phyloP scores from a whole-genome alignment of 495 filamentous ascomycete species.

The Podospora pseudopauciseta region DNA sequence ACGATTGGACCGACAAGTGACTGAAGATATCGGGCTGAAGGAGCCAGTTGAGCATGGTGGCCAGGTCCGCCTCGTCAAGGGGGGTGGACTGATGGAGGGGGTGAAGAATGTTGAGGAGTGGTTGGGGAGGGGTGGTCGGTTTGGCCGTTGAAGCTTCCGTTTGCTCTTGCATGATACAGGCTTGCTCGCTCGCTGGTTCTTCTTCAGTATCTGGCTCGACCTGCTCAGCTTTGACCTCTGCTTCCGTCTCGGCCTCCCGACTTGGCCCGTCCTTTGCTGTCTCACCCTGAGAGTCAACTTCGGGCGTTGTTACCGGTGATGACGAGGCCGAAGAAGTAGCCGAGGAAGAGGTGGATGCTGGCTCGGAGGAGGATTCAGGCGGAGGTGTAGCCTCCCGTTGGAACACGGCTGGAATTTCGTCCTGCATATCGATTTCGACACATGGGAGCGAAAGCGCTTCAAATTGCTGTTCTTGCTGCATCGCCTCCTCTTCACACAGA shows the following conservation, averaged over 20 bases:
- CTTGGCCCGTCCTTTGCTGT: neutral
- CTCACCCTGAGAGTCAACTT: neutral
- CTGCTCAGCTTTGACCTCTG: neutral
- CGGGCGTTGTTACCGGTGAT: neutral
- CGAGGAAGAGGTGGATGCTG: neutral
- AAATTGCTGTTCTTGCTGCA: neutral
- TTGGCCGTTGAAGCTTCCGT: neutral
- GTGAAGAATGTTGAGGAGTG: slow-evolving; percentile 4
- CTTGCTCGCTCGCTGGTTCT: neutral
- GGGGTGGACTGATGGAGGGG: slow-evolving; percentile 8
- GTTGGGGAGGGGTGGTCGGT: neutral
- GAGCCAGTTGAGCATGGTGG: slow-evolving; percentile 3
- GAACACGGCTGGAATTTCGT: neutral
- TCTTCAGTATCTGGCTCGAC: neutral
- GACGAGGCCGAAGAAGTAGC: neutral
- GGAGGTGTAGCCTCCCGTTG: neutral
- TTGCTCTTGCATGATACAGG: neutral
- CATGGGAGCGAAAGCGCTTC: neutral
- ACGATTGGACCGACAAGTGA: neutral
- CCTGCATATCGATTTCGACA: slow-evolving; percentile 8
- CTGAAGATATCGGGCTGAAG: neutral
- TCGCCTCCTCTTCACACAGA: neutral
- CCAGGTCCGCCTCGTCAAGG: neutral
- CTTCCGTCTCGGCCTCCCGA: neutral
- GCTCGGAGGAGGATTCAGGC: neutral